A percentile compares a stretch with the other conserved stretches of the same genome.
These are phyloP conservation scores for Hyphopichia homilentoma DNA, from an alignment of 805 yeast species.

Conservation along the genomic window DNA sequence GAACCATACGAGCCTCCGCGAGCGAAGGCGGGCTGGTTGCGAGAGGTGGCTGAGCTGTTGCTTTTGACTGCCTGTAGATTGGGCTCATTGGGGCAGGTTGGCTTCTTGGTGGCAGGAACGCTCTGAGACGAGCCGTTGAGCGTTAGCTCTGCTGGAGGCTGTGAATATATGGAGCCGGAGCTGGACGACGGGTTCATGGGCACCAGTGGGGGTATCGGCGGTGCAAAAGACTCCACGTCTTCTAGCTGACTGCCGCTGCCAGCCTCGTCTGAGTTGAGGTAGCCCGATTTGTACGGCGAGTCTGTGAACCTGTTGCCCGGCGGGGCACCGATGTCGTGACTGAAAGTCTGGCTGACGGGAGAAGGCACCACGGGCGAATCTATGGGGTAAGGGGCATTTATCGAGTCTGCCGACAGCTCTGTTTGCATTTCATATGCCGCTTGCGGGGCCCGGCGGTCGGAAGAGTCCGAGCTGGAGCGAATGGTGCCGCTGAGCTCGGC, in stretches of 20 bases:
- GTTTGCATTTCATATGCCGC: no score
- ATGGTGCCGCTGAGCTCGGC: background rate
- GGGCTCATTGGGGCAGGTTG: background rate
- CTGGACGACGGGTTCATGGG: background rate
- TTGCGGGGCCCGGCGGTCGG: no score
- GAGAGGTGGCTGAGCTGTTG: background rate
- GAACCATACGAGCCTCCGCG: background rate
- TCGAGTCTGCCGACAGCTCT: background rate
- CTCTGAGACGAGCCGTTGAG: background rate
- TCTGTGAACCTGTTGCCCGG: background rate
- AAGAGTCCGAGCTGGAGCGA: background rate
- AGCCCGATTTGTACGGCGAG: background rate
- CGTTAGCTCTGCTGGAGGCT: background rate
- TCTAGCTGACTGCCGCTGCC: no score
- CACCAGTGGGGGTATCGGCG: background rate
- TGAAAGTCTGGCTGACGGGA: slow-evolving; percentile 5
- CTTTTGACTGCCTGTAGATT: background rate
- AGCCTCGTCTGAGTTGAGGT: background rate
- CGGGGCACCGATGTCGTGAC: slow-evolving; percentile 1
- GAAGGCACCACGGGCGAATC: slow-evolving; percentile 12
- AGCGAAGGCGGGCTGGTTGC: background rate
- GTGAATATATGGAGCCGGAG: background rate
- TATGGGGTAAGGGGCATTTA: slow-evolving; percentile 13
- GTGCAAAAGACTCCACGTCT: no score
- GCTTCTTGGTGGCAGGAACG: background rate